phyloP scores from a whole-genome alignment of 2,329 filamentous ascomycete genomes.

The Sclerotinia trifoliorum region DNA sequence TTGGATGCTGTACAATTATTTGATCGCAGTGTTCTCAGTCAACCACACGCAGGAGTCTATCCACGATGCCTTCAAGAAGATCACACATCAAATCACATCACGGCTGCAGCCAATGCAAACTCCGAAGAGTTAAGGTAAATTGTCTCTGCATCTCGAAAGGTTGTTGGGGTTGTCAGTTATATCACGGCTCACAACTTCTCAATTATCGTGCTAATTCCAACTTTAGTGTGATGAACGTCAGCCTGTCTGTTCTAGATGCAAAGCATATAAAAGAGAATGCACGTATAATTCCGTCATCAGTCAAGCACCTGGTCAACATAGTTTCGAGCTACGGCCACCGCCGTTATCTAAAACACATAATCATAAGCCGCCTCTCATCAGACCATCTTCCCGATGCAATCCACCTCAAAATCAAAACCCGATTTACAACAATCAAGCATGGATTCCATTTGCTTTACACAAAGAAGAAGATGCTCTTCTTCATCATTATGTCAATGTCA shows the following conservation, averaged over 20 bases:
- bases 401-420: not conserved
- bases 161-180: not conserved
- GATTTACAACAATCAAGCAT: not conserved
- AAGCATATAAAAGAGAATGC: conserved; percentile 20
- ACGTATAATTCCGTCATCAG: conserved; percentile 13
- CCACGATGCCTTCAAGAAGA: conserved; percentile 15
- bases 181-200: not conserved
- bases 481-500: conserved; percentile 16
- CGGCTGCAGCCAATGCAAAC: conserved; percentile 19
- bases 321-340: conserved; percentile 15
- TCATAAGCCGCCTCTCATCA: not conserved
- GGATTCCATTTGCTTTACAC: not conserved
- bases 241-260: conserved; percentile 16
- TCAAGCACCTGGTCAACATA: conserved; percentile 15
- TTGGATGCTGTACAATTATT: too few relatives aligned
- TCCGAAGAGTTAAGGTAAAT: conserved; percentile 18
- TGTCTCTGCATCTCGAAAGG: not conserved
- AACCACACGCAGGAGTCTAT: not conserved
- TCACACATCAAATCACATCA: conserved; percentile 23
- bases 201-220: not conserved
- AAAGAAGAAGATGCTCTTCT: conserved; percentile 13
- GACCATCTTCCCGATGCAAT: not conserved
- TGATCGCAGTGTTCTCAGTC: too few relatives aligned
- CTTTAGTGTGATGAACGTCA: conserved; percentile 20
- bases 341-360: not conserved